Conservation (phyloP, 768 basidiomycete species). For the Russula brevipes region DNA sequence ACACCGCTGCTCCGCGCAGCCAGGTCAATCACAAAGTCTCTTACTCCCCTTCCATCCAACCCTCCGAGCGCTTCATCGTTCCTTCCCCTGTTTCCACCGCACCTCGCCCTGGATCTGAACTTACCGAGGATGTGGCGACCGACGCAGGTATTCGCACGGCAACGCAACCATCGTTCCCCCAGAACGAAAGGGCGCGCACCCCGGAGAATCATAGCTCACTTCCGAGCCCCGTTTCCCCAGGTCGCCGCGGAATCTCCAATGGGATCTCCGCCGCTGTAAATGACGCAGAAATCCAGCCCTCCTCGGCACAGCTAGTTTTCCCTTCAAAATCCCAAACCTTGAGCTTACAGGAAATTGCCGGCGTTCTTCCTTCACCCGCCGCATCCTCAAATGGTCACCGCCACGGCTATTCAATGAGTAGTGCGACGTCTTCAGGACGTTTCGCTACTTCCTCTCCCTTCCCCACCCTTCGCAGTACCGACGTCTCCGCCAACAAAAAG, state of each 20-base stretch:
- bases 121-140: neutral
- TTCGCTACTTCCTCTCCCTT: constrained; percentile 4
- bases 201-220: constrained; percentile 21
- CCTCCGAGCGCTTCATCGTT: constrained; percentile 34
- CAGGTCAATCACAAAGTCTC: neutral
- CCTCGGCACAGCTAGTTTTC: constrained; percentile 10
- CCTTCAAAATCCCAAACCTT: constrained; percentile 16
- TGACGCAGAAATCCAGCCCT: neutral
- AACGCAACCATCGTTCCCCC: constrained; percentile 30
- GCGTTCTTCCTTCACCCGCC: constrained; percentile 32
- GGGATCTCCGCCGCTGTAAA: neutral
- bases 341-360: constrained; percentile 29
- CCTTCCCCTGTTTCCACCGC: constrained; percentile 30
- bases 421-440: constrained; percentile 13
- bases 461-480: neutral
- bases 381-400: constrained; percentile 28
- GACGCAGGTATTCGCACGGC: constrained; percentile 31
- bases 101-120: neutral
- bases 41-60: constrained; percentile 25
- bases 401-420: constrained; percentile 25
- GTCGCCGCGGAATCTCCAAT: constrained; percentile 22
- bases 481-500: constrained; percentile 29
- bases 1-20: constrained; percentile 8
- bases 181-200: neutral
- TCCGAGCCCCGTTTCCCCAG: constrained; percentile 27